A percentile compares a stretch with the other conserved stretches of the same genome.
Conservation (phyloP, 768 basidiomycete species). For the Phanerochaete carnosa region DNA sequence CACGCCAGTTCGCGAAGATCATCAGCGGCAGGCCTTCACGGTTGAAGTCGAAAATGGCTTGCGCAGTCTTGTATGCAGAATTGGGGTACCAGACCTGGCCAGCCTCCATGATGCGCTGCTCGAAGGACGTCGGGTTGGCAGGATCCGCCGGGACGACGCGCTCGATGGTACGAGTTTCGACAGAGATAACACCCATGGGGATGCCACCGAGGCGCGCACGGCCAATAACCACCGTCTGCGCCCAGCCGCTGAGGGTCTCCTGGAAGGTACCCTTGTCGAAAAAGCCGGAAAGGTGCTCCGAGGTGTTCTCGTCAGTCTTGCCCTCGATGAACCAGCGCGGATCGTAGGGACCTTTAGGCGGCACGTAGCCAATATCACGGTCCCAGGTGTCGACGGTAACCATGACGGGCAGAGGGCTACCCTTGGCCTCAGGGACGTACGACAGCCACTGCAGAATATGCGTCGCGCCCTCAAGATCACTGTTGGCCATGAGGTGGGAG, state of each 20-base stretch:
- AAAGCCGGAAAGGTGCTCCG: slow-evolving; percentile 83
- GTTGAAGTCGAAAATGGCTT: slow-evolving; percentile 98
- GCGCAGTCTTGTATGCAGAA: slow-evolving; percentile 98
- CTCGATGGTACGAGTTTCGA: slow-evolving; percentile 96
- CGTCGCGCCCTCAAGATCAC: slow-evolving; percentile 92
- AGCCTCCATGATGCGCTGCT: slow-evolving; percentile 99
- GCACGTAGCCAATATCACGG: slow-evolving; percentile 84
- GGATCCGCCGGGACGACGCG: slow-evolving; percentile 96
- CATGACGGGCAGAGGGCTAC: slow-evolving; percentile 76
- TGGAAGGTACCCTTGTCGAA: slow-evolving; percentile 98
- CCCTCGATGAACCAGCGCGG: slow-evolving; percentile 98
- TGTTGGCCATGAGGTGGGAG: slow-evolving; percentile 91
- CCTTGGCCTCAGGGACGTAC: slow-evolving; percentile 84
- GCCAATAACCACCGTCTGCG: slow-evolving; percentile 96
- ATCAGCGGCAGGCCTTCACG: slow-evolving; percentile 95
- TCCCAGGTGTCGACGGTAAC: slow-evolving; percentile 81
- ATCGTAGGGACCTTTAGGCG: slow-evolving; percentile 94
- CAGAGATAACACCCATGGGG: slow-evolving; percentile 96
- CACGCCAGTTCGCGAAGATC: slow-evolving; percentile 99
- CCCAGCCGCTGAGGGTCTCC: slow-evolving; percentile 98
- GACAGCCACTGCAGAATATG: slow-evolving; percentile 95
- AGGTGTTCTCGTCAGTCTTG: slow-evolving; percentile 78
- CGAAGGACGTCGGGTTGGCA: slow-evolving; percentile 93
- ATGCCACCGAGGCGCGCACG: slow-evolving; percentile 96
- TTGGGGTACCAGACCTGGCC: slow-evolving; percentile 99